Base-by-base conservation (phyloP, 495 filamentous ascomycete species). In the Aspergillus haitiensis region DNA sequence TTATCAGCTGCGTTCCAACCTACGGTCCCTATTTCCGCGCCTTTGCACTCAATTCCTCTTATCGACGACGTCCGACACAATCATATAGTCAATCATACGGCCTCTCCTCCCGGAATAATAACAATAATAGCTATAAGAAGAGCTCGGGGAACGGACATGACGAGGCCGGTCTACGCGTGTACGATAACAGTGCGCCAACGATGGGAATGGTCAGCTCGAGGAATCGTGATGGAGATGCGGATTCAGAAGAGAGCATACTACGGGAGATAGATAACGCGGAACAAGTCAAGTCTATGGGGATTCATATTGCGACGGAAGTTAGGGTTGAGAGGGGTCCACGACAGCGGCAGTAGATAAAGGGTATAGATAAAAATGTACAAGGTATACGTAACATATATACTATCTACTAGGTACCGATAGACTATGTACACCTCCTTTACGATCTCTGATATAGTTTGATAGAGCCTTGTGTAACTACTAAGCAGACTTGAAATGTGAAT, bases 1-100 rank as follows among this genome's bases (percentile, higher is more conserved):
- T 83, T 32, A 68, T 81, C 52, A 67, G 76, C 42, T 81, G 73
- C 59, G 64, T 83, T 12, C 81, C 80, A 34, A 76, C 79, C 13
- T 77, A 82, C 58, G 75, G 78, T 0, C 81, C 81, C 11, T 67
- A 83, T 12, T 72, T 84, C 68, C 76, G 68, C 46, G 68, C 75
- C 52, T 75, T 76, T 51, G 60, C 67, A 27, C 59, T 64, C 6
- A 64, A 60, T 12, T 53, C 46, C 31, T 72, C 67, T 16, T 52
- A 52, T 15, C 32, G 32, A 16, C 32, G 32, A 2, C 7, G 50
- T 15, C 50, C 50, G 18, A 52, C 50, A 10, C 32, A 37, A 37
- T 35, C 33, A 3, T 52, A 52, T 34, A 34, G 33, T 10, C 31
- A 52, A 2, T n/a, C 32, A n/a, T 52, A 37, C 13, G 32, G 32